These are phyloP conservation scores for Lachancea nothofagi DNA, from an alignment of 805 yeast genomes.

Conservation along the genomic window DNA sequence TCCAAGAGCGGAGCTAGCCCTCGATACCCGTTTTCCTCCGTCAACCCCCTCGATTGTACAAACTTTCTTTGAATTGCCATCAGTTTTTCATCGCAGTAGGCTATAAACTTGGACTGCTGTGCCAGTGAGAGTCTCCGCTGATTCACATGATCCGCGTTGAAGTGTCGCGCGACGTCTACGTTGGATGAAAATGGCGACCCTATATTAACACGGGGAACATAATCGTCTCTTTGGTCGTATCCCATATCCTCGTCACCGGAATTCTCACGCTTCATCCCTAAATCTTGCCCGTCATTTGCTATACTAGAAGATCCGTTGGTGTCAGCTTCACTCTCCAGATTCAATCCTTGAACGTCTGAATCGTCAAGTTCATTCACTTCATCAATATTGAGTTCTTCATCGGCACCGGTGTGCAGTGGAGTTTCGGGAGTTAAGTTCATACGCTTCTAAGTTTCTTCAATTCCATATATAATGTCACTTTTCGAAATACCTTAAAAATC, in stretches of 20 bases:
- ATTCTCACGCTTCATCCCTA: background rate
- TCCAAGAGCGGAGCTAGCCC: slow-evolving; percentile 34
- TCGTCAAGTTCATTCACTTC: slow-evolving; percentile 25
- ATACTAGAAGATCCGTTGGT: background rate
- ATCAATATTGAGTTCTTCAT: slow-evolving; percentile 23
- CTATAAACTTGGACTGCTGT: slow-evolving; percentile 53
- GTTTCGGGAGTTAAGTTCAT: slow-evolving; percentile 23
- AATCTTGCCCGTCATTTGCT: background rate
- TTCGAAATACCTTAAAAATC: background rate
- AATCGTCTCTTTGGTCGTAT: slow-evolving; percentile 29
- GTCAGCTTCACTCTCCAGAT: slow-evolving; percentile 14
- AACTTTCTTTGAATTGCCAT: slow-evolving; percentile 51
- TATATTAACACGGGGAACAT: slow-evolving; percentile 27
- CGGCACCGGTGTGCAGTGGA: slow-evolving; percentile 28
- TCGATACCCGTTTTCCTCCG: slow-evolving; percentile 29
- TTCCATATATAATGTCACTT: background rate
- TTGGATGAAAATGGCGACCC: slow-evolving; percentile 30
- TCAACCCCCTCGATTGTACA: slow-evolving; percentile 39
- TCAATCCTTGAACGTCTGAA: slow-evolving; percentile 25
- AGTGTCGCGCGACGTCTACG: slow-evolving; percentile 10
- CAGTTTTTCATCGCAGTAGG: slow-evolving; percentile 50
- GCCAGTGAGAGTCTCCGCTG: slow-evolving; percentile 35
- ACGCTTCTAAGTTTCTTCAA: background rate
- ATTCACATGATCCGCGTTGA: background rate
- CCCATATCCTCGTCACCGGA: slow-evolving; percentile 10